A percentile compares a stretch with the other conserved stretches of the same genome.
Evolutionary conservation across 2,329 filamentous ascomycete species (phyloP).

Genomic region (Bipolaris zeicola): DNA sequence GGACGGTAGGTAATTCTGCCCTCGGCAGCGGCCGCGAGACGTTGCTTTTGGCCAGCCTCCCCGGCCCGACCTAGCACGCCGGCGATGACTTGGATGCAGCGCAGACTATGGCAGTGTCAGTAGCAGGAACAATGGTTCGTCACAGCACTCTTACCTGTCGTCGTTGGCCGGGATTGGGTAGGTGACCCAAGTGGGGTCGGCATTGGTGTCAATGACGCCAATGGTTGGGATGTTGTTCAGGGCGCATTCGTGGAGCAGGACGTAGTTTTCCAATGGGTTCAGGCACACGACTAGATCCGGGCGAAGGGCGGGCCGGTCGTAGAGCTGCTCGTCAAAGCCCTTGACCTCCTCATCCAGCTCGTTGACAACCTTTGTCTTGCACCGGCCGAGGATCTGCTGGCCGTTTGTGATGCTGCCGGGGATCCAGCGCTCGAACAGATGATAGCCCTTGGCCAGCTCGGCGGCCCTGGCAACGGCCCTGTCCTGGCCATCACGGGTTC

Average conservation of each 20-base stretch:
- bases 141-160: slow-evolving; percentile 68
- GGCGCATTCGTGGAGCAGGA: slow-evolving; percentile 88
- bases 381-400: slow-evolving; percentile 79
- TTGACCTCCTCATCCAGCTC: slow-evolving; percentile 67
- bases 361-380: slow-evolving; percentile 76
- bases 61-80: slow-evolving; percentile 86
- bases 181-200: slow-evolving; percentile 90
- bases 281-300: slow-evolving; percentile 92
- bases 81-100: slow-evolving; percentile 79
- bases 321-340: slow-evolving; percentile 70
- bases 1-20: slow-evolving; percentile 66
- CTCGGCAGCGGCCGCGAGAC: slow-evolving; percentile 65
- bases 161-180: slow-evolving; percentile 98
- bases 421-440: slow-evolving; percentile 92
- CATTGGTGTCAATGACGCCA: slow-evolving; percentile 91
- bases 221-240: slow-evolving; percentile 89
- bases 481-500: slow-evolving; percentile 82
- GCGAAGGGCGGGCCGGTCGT: slow-evolving; percentile 68
- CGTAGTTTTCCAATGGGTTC: slow-evolving; percentile 91
- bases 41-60: slow-evolving; percentile 72
- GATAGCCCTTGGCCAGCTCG: slow-evolving; percentile 75
- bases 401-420: slow-evolving; percentile 92
- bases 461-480: slow-evolving; percentile 81
- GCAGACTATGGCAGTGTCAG: slow-evolving; percentile 64
- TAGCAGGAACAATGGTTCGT: neutral